phyloP scores from a whole-genome alignment of 257 asterid genomes.

The Agastache rugosa region DNA sequence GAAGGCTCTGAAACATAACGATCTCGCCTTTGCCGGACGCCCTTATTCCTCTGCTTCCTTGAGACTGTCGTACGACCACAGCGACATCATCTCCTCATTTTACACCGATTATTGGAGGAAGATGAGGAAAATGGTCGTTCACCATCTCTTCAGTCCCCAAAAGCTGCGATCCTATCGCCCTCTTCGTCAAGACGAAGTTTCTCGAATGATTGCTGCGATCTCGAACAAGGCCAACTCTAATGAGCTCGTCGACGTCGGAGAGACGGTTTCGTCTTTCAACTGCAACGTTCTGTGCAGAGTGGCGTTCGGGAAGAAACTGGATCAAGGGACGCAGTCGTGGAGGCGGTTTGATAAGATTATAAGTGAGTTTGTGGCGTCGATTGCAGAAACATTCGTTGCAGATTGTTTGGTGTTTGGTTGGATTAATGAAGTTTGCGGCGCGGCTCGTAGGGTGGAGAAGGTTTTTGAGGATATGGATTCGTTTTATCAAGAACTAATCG shows the following conservation, averaged over 20 bases:
- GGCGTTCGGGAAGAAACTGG: conserved; percentile 11
- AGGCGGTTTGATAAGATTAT: neutral
- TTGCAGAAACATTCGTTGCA: neutral
- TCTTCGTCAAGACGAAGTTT: neutral
- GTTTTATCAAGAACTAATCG: conserved; percentile 11
- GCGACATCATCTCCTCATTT: neutral
- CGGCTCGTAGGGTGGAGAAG: neutral
- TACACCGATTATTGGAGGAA: conserved; percentile 17
- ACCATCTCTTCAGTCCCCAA: conserved; percentile 12
- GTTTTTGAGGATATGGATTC: conserved; percentile 21
- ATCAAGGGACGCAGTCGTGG: neutral
- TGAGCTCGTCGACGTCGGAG: neutral
- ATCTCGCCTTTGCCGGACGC: conserved; percentile 11
- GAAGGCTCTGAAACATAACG: conserved; percentile 19
- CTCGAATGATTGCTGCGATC: neutral
- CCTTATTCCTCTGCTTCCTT: neutral
- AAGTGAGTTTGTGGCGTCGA: neutral
- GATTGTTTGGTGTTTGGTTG: conserved; percentile 14
- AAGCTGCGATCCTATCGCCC: conserved; percentile 16
- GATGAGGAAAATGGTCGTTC: conserved; percentile 28
- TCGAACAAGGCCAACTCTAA: neutral
- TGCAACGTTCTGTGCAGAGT: conserved; percentile 5
- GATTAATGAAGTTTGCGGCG: neutral
- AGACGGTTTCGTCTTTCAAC: neutral
- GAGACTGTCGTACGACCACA: neutral